Conservation (phyloP, 208 protist species). For the Trichomonas tenax region DNA sequence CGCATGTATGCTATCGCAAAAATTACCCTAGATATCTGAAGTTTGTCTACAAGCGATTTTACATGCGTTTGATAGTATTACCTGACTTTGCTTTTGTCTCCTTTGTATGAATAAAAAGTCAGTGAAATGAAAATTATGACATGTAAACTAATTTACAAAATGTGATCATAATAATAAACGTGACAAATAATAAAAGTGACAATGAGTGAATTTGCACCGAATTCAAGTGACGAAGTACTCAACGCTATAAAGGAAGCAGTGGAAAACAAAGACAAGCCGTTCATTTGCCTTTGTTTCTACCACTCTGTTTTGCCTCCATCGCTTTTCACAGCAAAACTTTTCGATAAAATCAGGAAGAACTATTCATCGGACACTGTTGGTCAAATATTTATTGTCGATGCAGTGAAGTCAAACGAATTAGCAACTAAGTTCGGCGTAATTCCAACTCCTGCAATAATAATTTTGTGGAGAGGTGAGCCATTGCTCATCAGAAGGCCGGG, state of each 20-base stretch:
- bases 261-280: neutral
- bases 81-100: too few relatives aligned
- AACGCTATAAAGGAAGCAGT: neutral
- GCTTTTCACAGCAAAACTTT: neutral
- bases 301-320: neutral
- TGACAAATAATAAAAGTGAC: neutral
- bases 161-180: too few relatives aligned
- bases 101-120: too few relatives aligned
- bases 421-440: neutral
- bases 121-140: too few relatives aligned
- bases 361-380: neutral
- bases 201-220: neutral
- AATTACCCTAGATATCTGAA: too few relatives aligned
- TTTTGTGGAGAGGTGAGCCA: neutral
- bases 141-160: too few relatives aligned
- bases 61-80: too few relatives aligned
- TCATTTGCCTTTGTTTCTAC: neutral
- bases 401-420: neutral
- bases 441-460: conserved; percentile 1
- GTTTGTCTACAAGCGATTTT: too few relatives aligned
- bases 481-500: neutral
- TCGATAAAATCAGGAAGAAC: neutral
- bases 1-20: too few relatives aligned
- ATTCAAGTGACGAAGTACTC: neutral
- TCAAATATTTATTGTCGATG: conserved; percentile 6